Evolutionary conservation across 2,329 filamentous ascomycete genomes (phyloP), one percentile per base, ranked within the genome.

Genomic region (Lasiodiplodia sp.): DNA sequence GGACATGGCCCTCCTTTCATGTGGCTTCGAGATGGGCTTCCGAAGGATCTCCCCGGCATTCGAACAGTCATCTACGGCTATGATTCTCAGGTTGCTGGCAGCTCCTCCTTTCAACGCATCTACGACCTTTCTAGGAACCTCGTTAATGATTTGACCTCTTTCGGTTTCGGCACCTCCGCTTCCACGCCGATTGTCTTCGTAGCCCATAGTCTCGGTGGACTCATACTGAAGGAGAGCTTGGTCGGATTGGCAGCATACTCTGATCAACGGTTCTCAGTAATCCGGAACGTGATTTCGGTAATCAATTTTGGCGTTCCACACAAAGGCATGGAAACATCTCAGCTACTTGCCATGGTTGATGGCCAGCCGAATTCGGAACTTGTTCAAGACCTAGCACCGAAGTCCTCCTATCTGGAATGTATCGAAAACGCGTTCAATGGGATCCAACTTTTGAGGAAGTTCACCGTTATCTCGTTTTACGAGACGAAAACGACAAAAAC

Each of bases 21-120:
- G 57, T 62, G 57, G 57, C 57, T 62, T 10, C 14, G 57, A n/a
- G 57, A 62, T 14, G 57, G 40, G 7, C 38, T 49, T 8, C 57
- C 40, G 0, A 49, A 34, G 10, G 40, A 37, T 14, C 18, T 62
- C n/a, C 23, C 6, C 4, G 57, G 57, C 2, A 6, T 49, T 23
- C 16, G 57, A 7, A 49, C 40, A 4, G 51, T 62, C 40, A 12
- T 34, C 1, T 62, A 62, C 10, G 57, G 57, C 11, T 62, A 62
- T 12, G 38, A 62, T 34, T 23, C 57, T 11, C 40, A 37, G 0
- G 4, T 62, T 3, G 7, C 0, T 3, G 38, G 5, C 16, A 62
- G 57, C 40, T 11, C 34, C 12, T 62, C 57, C 12, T 62, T 62
- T 23, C 23, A 62, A 7, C 4, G 7, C 14, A 62, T 25, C n/a